Base-by-base conservation (phyloP, 1,139 yeast genomes). In the Blastobotrys aristatus region DNA sequence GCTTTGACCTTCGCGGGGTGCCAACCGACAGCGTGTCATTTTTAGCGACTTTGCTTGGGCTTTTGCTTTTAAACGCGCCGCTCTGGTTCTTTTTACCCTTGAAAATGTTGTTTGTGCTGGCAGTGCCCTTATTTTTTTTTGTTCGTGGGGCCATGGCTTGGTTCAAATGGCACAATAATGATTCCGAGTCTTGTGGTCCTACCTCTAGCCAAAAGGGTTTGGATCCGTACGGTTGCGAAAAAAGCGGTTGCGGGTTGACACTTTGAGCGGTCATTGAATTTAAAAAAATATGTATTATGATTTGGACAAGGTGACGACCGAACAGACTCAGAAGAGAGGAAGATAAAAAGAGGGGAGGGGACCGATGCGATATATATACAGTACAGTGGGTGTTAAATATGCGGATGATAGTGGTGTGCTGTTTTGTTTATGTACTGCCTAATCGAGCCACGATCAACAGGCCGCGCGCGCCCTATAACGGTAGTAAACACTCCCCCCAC, bases 1-100 rank as follows among this genome's bases (percentile, higher is more conserved):
- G 40, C 16, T 47, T 32, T 2, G 58, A 53, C 20, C 56, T 32
- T 39, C 57, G 21, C 13, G 49, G 49, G 6, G 46, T 26, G 11
- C 30, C 30, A 1, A 4, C 38, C 14, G 24, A 14, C 8, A 18
- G 20, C 18, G 17, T 13, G 24, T 34, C 16, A n/a, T 38, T 26
- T 14, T 38, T 38, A 7, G 24, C 32, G 14, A 38, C 32, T 38
- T 26, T 16, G n/a, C 16, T 17, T 17, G 16, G 4, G 30, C 29
- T 27, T 26, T 14, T 26, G n/a, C 8, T 38, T 8, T 24, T n/a
- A n/a, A 32, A 26, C 41, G 13, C 24, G 2, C 16, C 21, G 35
- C 18, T 16, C 35, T n/a, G 16, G 13, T 14, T n/a, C 18, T 22
- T 21, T 20, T 4, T 34, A 6, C 24, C 24, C 26, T 34, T 34